A percentile compares a stretch with the other conserved stretches of the same genome.
Evolutionary conservation across 306 rosid species (phyloP).

Genomic region (Acacia melanoxylon): DNA sequence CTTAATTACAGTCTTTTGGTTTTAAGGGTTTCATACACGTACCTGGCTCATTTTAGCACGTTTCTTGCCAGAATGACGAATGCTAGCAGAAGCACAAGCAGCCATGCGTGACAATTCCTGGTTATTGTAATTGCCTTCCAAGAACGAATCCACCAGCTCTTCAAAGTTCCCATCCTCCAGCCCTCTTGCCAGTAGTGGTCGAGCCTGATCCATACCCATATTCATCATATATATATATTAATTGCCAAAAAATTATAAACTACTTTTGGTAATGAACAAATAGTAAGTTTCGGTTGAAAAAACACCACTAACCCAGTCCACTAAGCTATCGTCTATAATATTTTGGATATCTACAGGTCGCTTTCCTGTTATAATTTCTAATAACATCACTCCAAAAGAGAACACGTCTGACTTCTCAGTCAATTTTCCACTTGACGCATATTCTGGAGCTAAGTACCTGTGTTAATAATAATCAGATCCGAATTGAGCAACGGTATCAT

Average conservation of each 20-base stretch:
- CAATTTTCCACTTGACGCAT: conserved; percentile 91
- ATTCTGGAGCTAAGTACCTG: conserved; percentile 95
- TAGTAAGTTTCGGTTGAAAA: background rate
- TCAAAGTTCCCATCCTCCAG: conserved; percentile 60
- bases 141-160: conserved; percentile 65
- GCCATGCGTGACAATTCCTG: conserved; percentile 76
- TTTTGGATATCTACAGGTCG: conserved; percentile 67
- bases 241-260: background rate
- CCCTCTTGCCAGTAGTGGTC: conserved; percentile 63
- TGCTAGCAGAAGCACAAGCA: conserved; percentile 79
- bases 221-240: background rate
- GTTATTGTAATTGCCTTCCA: conserved; percentile 58
- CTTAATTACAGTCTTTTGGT: background rate
- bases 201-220: conserved; percentile 56
- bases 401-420: conserved; percentile 91
- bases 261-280: background rate
- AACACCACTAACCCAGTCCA: conserved; percentile 73
- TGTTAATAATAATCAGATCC: conserved; percentile 2
- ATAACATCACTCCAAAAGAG: conserved; percentile 88
- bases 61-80: conserved; percentile 78
- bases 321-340: conserved; percentile 81
- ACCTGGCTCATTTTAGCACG: conserved; percentile 97
- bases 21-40: background rate
- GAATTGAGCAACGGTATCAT: background rate
- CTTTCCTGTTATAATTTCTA: conserved; percentile 79